phyloP scores from a whole-genome alignment of 768 basidiomycete species.

The Tylopilus rubrobrunneus region DNA sequence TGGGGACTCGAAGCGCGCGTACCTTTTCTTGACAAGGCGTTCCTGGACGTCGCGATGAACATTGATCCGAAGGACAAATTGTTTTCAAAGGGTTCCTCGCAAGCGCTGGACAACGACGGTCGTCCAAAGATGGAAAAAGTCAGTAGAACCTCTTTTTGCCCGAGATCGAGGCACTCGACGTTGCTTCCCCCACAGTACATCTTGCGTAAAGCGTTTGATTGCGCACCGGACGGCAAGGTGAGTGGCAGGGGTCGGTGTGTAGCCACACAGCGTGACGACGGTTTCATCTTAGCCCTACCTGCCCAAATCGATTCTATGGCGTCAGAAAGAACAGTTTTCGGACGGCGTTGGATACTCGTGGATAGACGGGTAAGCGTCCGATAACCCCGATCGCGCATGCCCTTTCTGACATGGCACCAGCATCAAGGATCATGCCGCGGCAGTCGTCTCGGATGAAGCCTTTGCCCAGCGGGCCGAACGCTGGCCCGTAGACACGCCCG shows the following conservation, averaged over 20 bases:
- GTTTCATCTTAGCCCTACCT: slow-evolving; percentile 68
- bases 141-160: slow-evolving; percentile 1
- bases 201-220: slow-evolving; percentile 93
- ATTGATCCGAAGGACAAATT: slow-evolving; percentile 82
- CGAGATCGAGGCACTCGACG: slow-evolving; percentile 6
- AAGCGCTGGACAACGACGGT: slow-evolving; percentile 81
- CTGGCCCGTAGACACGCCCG: slow-evolving; percentile 78
- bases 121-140: slow-evolving; percentile 96
- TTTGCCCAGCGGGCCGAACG: slow-evolving; percentile 70
- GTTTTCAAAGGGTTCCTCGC: slow-evolving; percentile 77
- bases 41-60: slow-evolving; percentile 93
- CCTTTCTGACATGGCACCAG: slow-evolving; percentile 35
- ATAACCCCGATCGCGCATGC: background rate
- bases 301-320: slow-evolving; percentile 91
- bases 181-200: slow-evolving; percentile 60
- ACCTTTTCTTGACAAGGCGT: slow-evolving; percentile 96
- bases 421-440: slow-evolving; percentile 84
- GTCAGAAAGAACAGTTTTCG: slow-evolving; percentile 99
- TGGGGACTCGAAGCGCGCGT: slow-evolving; percentile 99
- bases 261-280: too few relatives aligned
- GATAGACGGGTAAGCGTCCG: slow-evolving; percentile 80
- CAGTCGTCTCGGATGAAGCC: slow-evolving; percentile 73
- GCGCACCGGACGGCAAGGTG: slow-evolving; percentile 73
- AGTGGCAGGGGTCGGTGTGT: background rate
- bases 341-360: slow-evolving; percentile 98